Conservation (phyloP, 2,329 filamentous ascomycete genomes). For the Delphinella strobiligena region DNA sequence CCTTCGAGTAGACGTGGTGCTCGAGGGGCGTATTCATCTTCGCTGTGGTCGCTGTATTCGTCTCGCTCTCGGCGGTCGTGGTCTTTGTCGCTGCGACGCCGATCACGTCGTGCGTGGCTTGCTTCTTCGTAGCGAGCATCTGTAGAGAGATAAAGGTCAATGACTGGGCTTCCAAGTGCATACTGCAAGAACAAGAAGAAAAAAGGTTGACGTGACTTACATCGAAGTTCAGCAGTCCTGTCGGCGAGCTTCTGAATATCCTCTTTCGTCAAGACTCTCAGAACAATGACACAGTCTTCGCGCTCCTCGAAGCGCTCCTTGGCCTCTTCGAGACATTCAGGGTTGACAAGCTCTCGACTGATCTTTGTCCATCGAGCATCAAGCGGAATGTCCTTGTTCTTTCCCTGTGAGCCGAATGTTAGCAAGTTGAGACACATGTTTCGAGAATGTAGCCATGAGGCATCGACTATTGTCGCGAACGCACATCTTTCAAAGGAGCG, state of each 20-base stretch:
- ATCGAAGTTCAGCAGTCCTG: conserved; percentile 70
- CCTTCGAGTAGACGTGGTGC: conserved; percentile 23
- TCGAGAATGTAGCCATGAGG: too few species aligned
- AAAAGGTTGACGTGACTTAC: conserved; percentile 12
- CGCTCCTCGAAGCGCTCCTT: conserved; percentile 86
- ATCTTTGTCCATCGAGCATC: conserved; percentile 92
- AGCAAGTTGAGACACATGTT: too few species aligned
- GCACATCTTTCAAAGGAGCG: conserved; percentile 72
- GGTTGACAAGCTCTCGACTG: conserved; percentile 76
- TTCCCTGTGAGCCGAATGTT: too few species aligned
- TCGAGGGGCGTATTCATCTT: conserved; percentile 19
- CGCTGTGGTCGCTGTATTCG: conserved; percentile 22
- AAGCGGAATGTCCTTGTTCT: conserved; percentile 31
- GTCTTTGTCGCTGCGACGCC: conserved; percentile 13
- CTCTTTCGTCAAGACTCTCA: conserved; percentile 74
- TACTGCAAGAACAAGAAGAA: too few species aligned
- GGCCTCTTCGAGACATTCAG: conserved; percentile 72
- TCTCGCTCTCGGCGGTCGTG: conserved; percentile 19
- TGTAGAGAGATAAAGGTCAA: conserved; percentile 6
- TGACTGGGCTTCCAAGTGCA: too few species aligned
- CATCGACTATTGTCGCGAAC: conserved; percentile 10
- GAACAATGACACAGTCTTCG: conserved; percentile 86
- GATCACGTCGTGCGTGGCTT: conserved; percentile 15
- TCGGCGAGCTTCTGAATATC: conserved; percentile 82
- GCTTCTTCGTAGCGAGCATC: conserved; percentile 19